These are phyloP conservation scores for Abelmoschus esculentus DNA, from an alignment of 345 rosid species.

Conservation along the genomic window DNA sequence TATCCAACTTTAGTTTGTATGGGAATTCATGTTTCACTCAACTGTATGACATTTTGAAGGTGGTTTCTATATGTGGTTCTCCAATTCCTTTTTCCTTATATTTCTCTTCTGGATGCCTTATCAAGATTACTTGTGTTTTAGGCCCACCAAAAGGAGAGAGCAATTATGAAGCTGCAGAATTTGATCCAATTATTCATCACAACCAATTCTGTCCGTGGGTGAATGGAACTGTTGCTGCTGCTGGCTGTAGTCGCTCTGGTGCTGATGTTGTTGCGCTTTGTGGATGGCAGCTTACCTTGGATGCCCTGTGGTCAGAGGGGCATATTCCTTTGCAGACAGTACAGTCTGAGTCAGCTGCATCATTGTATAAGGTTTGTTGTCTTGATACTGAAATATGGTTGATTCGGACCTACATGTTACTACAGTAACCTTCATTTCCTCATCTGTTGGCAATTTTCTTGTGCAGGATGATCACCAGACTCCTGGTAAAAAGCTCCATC, in stretches of 20 bases:
- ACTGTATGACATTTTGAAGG: slow-evolving; percentile 5
- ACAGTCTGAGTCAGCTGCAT: slow-evolving; percentile 94
- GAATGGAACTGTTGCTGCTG: slow-evolving; percentile 96
- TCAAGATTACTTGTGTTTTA: slow-evolving; percentile 24
- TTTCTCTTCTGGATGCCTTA: slow-evolving; percentile 6
- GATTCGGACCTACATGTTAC: not conserved
- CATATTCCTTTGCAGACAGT: slow-evolving; percentile 57
- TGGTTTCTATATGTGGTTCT: not conserved
- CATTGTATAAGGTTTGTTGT: slow-evolving; percentile 66
- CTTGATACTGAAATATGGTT: not conserved
- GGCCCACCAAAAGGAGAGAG: slow-evolving; percentile 82
- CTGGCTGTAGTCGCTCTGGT: slow-evolving; percentile 57
- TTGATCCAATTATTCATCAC: slow-evolving; percentile 89
- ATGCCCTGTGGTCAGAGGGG: slow-evolving; percentile 59
- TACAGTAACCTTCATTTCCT: slow-evolving; percentile 21
- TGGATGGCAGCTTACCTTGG: slow-evolving; percentile 95
- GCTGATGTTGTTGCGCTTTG: slow-evolving; percentile 55
- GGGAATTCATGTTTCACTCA: not conserved
- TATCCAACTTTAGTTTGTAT: not conserved
- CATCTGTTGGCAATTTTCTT: not conserved
- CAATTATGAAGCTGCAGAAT: slow-evolving; percentile 78
- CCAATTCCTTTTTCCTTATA: not conserved
- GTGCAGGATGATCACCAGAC: slow-evolving; percentile 74
- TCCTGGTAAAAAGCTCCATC: slow-evolving; percentile 59
- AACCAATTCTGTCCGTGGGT: slow-evolving; percentile 98